Percentiles rank a stretch among this genome's conserved stretches.
Conservation (phyloP, 2,329 filamentous ascomycete genomes). For the Penicillium sp. region DNA sequence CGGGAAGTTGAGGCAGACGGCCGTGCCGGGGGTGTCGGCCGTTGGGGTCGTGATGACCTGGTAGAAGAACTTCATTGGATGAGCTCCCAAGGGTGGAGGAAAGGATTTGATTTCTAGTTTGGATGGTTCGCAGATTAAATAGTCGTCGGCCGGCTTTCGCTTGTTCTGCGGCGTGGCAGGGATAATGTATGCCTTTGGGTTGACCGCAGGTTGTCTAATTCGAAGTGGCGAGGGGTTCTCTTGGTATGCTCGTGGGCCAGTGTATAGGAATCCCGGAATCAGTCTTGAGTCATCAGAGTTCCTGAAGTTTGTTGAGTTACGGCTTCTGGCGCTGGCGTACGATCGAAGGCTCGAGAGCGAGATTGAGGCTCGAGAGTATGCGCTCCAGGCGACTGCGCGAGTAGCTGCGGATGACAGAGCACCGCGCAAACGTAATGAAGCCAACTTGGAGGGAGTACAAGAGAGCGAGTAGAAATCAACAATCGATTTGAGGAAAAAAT, state of each 20-base stretch:
- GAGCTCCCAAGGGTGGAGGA: constrained; percentile 1
- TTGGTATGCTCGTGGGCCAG: background rate
- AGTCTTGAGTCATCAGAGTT: background rate
- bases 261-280: background rate
- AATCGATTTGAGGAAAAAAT: background rate
- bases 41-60: constrained; percentile 80
- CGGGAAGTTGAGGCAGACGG: constrained; percentile 75
- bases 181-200: constrained; percentile 9
- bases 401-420: constrained; percentile 30
- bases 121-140: constrained; percentile 27
- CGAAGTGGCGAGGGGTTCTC: background rate
- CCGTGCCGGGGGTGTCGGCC: constrained; percentile 80
- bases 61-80: constrained; percentile 68
- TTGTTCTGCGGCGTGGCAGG: constrained; percentile 1
- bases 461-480: background rate
- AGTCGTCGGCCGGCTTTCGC: constrained; percentile 5
- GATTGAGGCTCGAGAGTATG: constrained; percentile 11
- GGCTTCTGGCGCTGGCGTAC: constrained; percentile 7
- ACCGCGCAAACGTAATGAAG: constrained; percentile 34
- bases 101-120: constrained; percentile 11
- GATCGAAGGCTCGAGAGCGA: constrained; percentile 9
- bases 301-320: background rate
- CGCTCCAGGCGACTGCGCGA: constrained; percentile 23
- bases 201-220: constrained; percentile 8
- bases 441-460: constrained; percentile 29